phyloP scores from a whole-genome alignment of 2,329 filamentous ascomycete species.

The Penicillium sp. region DNA sequence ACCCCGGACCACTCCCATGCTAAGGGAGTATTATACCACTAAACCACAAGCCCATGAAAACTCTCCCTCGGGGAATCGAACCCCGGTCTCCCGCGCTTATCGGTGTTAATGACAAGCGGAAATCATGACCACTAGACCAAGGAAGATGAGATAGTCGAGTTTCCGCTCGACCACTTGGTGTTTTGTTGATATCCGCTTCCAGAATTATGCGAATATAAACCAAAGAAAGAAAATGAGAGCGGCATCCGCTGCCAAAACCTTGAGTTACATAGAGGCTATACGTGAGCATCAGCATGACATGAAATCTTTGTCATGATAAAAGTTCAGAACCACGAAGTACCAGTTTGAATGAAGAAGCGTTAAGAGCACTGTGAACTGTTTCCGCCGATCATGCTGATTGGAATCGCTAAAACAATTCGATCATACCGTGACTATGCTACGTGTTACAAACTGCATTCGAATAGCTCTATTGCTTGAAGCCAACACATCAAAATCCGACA shows the following conservation, averaged over 20 bases:
- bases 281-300: too few species aligned
- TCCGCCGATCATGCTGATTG: not conserved
- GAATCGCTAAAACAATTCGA: not conserved
- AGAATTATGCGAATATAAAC: not conserved
- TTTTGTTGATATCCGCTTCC: conserved; percentile 12
- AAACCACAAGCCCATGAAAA: conserved; percentile 41
- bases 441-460: not conserved
- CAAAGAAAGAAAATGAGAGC: not conserved
- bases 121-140: conserved; percentile 44
- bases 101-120: conserved; percentile 38
- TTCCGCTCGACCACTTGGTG: conserved; percentile 26
- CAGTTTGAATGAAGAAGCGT: too few species aligned
- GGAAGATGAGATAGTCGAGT: conserved; percentile 25
- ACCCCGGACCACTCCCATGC: conserved; percentile 51
- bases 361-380: not conserved
- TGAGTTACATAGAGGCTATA: not conserved
- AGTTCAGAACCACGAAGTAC: too few species aligned
- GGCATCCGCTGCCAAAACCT: not conserved
- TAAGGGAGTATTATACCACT: conserved; percentile 52
- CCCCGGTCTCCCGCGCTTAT: conserved; percentile 40
- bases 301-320: too few species aligned
- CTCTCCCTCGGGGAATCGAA: conserved; percentile 40
- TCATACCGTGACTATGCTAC: not conserved
- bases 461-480: not conserved
- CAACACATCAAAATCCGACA: too few species aligned